Evolutionary conservation across 2,329 filamentous ascomycete species (phyloP), one percentile per base, ranked within the genome.

Genomic region (Epichloe elymi): DNA sequence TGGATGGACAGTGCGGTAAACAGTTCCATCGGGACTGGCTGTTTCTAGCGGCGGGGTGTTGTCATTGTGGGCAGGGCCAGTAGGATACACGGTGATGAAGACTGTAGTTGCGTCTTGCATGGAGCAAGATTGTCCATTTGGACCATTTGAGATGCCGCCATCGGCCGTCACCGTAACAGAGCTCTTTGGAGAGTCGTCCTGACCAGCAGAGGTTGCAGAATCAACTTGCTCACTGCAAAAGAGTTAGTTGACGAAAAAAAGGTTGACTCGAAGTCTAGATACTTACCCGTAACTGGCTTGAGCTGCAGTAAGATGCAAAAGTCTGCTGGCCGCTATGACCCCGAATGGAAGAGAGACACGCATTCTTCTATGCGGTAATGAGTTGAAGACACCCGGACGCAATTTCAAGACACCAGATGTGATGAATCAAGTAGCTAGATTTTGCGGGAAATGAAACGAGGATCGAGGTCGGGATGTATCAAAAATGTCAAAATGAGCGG

Each of bases 81-180:
- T 60, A 14, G 69, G 66, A 49, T 64, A 65, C 47, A 75, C 63
- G 36, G 74, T 76, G 55, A 78, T 61, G 56, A 75, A 73, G 54
- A 76, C 66, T 39, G 74, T 76, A 37, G 65, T 68, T 37, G 68
- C 69, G 7, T 61, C 60, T 52, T 65, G 58, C 40, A 65, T 53
- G 54, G 67, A 62, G 56, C 74, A 76, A 23, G 67, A 72, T 46
- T 63, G 58, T 40, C 42, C 55, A 45, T 43, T 45, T 36, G 46
- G 23, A 4, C 41, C 53, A 26, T 40, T 51, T 4, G 54, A 50
- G 37, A 45, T 47, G 37, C 53, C 50, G 33, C 42, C 41, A 37
- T 48, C 48, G 35, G 44, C 47, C 19, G 40, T 49, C 23, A 52
- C 51, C n/a, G 47, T 52, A 17, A 51, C 20, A 23, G 49, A 48